phyloP scores from a whole-genome alignment of 2,329 filamentous ascomycete species.

The Tolypocladium nubicola region DNA sequence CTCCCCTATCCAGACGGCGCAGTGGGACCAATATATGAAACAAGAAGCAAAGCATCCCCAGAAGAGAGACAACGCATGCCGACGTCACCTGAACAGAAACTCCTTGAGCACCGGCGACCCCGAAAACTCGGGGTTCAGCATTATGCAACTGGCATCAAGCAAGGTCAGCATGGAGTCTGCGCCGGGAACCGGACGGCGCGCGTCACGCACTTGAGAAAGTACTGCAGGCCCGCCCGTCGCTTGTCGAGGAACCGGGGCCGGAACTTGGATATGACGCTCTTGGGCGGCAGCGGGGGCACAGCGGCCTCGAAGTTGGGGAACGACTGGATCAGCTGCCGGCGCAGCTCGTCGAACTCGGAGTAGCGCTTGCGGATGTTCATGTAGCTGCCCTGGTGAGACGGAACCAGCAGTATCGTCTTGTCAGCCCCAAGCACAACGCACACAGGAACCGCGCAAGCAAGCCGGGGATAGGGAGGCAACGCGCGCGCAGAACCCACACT shows the following conservation, averaged over 20 bases:
- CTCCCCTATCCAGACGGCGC: neutral
- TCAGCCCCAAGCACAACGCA: neutral
- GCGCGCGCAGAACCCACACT: slow-evolving; percentile 43
- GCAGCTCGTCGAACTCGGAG: slow-evolving; percentile 84
- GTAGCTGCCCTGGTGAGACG: slow-evolving; percentile 36
- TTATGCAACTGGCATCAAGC: slow-evolving; percentile 6
- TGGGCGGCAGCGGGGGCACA: slow-evolving; percentile 84
- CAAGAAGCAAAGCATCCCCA: neutral
- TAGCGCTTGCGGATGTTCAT: slow-evolving; percentile 65
- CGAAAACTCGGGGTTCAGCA: slow-evolving; percentile 11
- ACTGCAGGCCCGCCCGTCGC: slow-evolving; percentile 70
- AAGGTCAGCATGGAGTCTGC: slow-evolving; percentile 5
- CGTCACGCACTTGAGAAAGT: slow-evolving; percentile 76
- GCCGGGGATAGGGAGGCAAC: too few relatives aligned
- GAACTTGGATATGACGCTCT: slow-evolving; percentile 83
- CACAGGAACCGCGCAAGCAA: neutral
- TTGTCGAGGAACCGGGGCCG: slow-evolving; percentile 77
- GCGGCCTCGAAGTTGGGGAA: slow-evolving; percentile 78
- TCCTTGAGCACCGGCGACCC: slow-evolving; percentile 12
- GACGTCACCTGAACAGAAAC: slow-evolving; percentile 10
- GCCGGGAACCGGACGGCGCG: neutral
- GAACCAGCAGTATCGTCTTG: neutral
- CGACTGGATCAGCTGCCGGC: slow-evolving; percentile 59
- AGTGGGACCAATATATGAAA: neutral
- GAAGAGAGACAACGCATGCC: neutral